These are phyloP conservation scores for Pythium dissotocum DNA, from an alignment of 352 stramenopile genomes.

Conservation along the genomic window DNA sequence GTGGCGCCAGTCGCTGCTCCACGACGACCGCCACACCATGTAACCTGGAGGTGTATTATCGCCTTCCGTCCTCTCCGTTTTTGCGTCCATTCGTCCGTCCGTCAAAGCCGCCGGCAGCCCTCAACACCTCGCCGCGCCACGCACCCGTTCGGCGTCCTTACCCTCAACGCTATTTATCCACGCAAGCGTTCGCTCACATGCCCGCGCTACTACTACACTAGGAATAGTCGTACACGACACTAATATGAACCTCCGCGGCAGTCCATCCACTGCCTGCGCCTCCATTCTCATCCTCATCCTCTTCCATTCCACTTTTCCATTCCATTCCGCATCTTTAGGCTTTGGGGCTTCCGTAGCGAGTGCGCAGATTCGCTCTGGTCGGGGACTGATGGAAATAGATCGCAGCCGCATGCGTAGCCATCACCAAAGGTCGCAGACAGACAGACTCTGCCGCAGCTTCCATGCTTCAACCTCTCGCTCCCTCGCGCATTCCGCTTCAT, in stretches of 20 bases:
- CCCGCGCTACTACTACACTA: constrained; percentile 2
- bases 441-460: not conserved
- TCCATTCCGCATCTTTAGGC: not conserved
- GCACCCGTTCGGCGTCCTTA: not conserved
- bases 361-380: not conserved
- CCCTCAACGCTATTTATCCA: constrained; percentile 4
- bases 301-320: not conserved
- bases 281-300: not conserved
- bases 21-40: constrained; percentile 26
- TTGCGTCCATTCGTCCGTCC: not conserved
- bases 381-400: not conserved
- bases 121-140: not conserved
- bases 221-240: constrained; percentile 5
- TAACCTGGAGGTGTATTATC: not conserved
- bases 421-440: not conserved
- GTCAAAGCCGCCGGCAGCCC: not conserved
- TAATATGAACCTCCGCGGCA: constrained; percentile 1
- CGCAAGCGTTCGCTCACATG: constrained; percentile 1
- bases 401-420: not conserved
- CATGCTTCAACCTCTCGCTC: not conserved
- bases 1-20: constrained; percentile 32
- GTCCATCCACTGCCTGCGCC: not conserved
- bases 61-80: not conserved
- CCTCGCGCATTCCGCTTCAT: not conserved
- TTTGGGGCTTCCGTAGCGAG: not conserved